Conservation (phyloP, 306 rosid species). For the Crotalaria pallida region DNA sequence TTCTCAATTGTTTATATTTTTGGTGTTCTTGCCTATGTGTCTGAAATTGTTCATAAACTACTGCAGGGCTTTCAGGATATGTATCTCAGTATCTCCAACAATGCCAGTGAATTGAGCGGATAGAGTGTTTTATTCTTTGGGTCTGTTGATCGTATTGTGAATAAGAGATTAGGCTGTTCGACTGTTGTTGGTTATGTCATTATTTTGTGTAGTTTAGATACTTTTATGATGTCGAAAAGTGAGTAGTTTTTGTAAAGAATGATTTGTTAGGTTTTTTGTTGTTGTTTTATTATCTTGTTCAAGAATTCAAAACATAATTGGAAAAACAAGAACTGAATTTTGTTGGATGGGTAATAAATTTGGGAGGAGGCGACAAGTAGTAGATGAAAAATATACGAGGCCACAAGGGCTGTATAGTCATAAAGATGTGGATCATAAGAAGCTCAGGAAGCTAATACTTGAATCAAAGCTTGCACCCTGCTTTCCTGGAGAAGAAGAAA, state of each 20-base stretch:
- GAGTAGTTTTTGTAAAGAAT: constrained; percentile 22
- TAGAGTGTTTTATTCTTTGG: background rate
- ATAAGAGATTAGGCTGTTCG: background rate
- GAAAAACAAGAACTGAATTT: constrained; percentile 11
- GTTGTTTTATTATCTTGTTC: constrained; percentile 17
- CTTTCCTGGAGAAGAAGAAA: constrained; percentile 89
- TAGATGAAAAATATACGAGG: constrained; percentile 79
- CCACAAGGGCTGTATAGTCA: constrained; percentile 97
- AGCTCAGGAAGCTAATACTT: constrained; percentile 88
- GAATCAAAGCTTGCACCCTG: constrained; percentile 98
- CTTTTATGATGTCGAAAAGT: background rate
- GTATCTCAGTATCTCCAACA: constrained; percentile 3
- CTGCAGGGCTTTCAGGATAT: constrained; percentile 23
- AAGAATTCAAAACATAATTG: constrained; percentile 23
- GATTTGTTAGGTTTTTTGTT: constrained; percentile 18
- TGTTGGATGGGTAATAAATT: constrained; percentile 94
- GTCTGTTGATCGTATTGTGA: constrained; percentile 22
- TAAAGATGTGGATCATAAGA: constrained; percentile 96
- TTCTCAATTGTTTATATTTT: background rate
- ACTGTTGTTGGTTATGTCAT: constrained; percentile 9
- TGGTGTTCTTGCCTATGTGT: constrained; percentile 18
- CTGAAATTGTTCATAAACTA: constrained; percentile 10
- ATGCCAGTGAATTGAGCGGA: background rate
- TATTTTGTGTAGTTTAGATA: background rate
- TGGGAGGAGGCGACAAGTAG: constrained; percentile 87